Evolutionary conservation across 768 basidiomycete genomes (phyloP).

Genomic region (Calocybe indica): DNA sequence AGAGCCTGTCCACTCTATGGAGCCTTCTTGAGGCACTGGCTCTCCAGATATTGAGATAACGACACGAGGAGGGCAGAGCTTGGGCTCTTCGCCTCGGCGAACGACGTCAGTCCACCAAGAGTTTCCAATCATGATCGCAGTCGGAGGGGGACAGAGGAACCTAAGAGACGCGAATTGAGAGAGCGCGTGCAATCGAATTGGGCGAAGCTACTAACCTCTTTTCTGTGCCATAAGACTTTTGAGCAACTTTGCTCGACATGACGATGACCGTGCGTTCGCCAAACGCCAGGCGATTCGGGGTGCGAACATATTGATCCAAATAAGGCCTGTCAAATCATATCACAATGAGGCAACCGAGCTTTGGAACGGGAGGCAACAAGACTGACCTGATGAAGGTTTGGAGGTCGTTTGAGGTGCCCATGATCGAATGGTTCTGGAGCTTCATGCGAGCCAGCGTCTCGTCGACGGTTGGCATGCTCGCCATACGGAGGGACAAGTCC

Average conservation of each 20-base stretch:
- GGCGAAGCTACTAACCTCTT: conserved; percentile 55
- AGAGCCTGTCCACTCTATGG: conserved; percentile 83
- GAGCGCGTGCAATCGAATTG: conserved; percentile 1
- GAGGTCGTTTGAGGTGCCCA: conserved; percentile 64
- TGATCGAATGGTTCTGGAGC: conserved; percentile 47
- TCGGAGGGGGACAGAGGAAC: conserved; percentile 91
- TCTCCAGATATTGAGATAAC: conserved; percentile 92
- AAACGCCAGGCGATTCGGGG: conserved; percentile 80
- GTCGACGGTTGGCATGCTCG: conserved; percentile 55
- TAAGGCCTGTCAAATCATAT: conserved; percentile 49
- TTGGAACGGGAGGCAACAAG: conserved; percentile 2
- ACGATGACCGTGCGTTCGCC: conserved; percentile 94
- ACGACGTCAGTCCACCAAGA: conserved; percentile 89
- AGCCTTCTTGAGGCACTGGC: conserved; percentile 76
- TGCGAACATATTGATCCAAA: conserved; percentile 79
- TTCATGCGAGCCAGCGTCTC: conserved; percentile 61
- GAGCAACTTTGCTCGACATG: conserved; percentile 97
- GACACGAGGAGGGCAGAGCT: conserved; percentile 73
- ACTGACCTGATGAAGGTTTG: conserved; percentile 76
- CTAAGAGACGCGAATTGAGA: conserved; percentile 27
- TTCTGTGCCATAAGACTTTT: conserved; percentile 96
- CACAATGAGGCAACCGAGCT: conserved; percentile 4
- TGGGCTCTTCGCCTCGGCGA: conserved; percentile 68
- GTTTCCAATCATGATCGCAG: conserved; percentile 89
- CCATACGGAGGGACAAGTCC: conserved; percentile 59